Evolutionary conservation across 1,284 basidiomycete genomes (phyloP).

Genomic region (Sporisorium sorghi): DNA sequence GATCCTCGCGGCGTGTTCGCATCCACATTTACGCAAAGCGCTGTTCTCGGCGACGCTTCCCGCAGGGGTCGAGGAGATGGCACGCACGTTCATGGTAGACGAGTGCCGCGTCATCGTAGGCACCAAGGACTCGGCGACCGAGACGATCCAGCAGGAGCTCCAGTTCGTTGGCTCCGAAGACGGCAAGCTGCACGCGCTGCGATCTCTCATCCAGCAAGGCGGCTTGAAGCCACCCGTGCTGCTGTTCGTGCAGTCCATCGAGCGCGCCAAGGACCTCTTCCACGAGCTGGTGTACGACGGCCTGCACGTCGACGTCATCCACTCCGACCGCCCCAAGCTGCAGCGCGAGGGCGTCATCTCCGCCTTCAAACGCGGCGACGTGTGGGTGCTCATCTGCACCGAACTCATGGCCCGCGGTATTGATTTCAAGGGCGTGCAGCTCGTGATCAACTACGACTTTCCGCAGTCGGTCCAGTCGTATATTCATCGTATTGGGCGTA

Average conservation of each 20-base stretch:
- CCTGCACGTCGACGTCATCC: constrained; percentile 89
- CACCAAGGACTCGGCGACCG: constrained; percentile 80
- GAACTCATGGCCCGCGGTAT: constrained; percentile 83
- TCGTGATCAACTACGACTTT: constrained; percentile 87
- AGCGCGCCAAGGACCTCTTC: constrained; percentile 87
- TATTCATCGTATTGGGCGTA: constrained; percentile 94
- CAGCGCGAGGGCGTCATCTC: constrained; percentile 80
- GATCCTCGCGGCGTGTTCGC: constrained; percentile 83
- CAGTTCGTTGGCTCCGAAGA: constrained; percentile 91
- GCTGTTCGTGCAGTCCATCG: constrained; percentile 92
- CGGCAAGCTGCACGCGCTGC: constrained; percentile 87
- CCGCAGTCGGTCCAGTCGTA: constrained; percentile 81
- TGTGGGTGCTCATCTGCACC: constrained; percentile 68
- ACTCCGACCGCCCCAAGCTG: constrained; percentile 86
- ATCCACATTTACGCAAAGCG: constrained; percentile 81
- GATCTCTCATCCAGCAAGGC: constrained; percentile 80
- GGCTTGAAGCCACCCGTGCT: constrained; percentile 88
- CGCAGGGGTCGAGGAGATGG: constrained; percentile 85
- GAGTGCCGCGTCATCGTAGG: constrained; percentile 64
- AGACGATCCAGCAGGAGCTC: constrained; percentile 84
- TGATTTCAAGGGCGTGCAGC: constrained; percentile 91
- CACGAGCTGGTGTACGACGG: constrained; percentile 86
- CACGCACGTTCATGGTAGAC: constrained; percentile 79
- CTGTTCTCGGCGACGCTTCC: constrained; percentile 95
- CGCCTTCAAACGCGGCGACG: constrained; percentile 79